Conservation (phyloP, 163 green algal genomes). For the Scenedesmus sp. region DNA sequence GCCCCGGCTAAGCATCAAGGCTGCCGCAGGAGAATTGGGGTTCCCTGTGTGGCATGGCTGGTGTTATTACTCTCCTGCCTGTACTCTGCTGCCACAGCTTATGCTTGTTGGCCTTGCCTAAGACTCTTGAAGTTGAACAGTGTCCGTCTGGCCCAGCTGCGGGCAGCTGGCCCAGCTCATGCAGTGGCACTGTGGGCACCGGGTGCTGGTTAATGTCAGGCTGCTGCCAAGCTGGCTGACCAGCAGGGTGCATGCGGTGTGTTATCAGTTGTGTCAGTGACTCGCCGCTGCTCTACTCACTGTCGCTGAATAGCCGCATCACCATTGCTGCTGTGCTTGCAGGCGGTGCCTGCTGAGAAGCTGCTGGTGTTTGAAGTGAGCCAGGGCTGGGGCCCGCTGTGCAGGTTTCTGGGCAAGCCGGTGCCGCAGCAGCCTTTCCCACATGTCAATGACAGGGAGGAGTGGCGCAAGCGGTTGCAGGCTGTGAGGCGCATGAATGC, state of each 20-base stretch:
- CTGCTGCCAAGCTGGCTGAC: too few relatives aligned
- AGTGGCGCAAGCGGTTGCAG: background rate
- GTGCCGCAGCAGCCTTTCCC: constrained; percentile 31
- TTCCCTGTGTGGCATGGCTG: too few relatives aligned
- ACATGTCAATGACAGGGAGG: constrained; percentile 23
- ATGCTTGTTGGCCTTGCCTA: too few relatives aligned
- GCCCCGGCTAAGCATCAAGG: background rate
- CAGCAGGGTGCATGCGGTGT: too few relatives aligned
- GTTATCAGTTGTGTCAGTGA: background rate
- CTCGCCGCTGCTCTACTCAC: too few relatives aligned
- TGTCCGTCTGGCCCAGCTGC: too few relatives aligned
- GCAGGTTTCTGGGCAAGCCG: constrained; percentile 44
- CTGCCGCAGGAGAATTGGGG: background rate
- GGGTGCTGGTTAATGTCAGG: too few relatives aligned
- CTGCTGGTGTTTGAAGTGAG: constrained; percentile 43
- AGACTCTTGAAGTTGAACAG: too few relatives aligned
- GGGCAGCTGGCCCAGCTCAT: too few relatives aligned
- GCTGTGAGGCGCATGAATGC: background rate
- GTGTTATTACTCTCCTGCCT: too few relatives aligned
- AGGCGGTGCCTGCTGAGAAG: background rate
- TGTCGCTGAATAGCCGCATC: background rate
- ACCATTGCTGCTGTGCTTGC: background rate
- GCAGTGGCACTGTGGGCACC: too few relatives aligned
- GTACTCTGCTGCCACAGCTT: too few relatives aligned
- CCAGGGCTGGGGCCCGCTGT: constrained; percentile 47